Conservation (phyloP, 495 filamentous ascomycete genomes). For the Paragyromitra xinjiangensis region DNA sequence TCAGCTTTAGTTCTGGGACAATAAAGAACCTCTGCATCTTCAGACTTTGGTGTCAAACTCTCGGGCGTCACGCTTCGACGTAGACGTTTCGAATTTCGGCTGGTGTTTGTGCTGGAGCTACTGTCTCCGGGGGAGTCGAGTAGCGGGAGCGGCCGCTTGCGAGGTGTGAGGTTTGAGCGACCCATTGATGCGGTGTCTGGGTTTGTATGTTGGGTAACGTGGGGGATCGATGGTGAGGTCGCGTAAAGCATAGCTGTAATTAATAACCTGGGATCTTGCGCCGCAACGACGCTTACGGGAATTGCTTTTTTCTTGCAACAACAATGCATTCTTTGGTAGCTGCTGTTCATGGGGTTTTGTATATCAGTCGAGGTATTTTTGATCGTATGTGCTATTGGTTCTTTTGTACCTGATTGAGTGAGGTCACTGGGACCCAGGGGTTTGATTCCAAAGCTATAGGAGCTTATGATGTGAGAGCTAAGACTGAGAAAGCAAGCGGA, state of each 20-base stretch:
- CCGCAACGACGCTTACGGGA: background rate
- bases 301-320: background rate
- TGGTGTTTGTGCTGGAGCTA: background rate
- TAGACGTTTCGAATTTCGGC: background rate
- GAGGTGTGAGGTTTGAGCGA: background rate
- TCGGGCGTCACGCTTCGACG: background rate
- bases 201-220: background rate
- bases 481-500: background rate
- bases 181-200: slow-evolving; percentile 7
- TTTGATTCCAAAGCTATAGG: background rate
- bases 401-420: background rate
- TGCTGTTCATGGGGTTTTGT: background rate
- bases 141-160: background rate
- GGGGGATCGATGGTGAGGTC: background rate
- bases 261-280: background rate
- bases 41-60: background rate
- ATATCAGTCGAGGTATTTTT: background rate
- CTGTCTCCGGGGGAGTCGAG: background rate
- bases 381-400: background rate
- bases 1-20: background rate
- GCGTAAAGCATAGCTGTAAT: background rate
- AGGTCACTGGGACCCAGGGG: background rate
- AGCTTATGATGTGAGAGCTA: too few relatives aligned
- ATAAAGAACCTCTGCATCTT: background rate
- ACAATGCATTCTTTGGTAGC: background rate